Conservation (phyloP, 805 yeast genomes). For the Lipomyces orientalis region DNA sequence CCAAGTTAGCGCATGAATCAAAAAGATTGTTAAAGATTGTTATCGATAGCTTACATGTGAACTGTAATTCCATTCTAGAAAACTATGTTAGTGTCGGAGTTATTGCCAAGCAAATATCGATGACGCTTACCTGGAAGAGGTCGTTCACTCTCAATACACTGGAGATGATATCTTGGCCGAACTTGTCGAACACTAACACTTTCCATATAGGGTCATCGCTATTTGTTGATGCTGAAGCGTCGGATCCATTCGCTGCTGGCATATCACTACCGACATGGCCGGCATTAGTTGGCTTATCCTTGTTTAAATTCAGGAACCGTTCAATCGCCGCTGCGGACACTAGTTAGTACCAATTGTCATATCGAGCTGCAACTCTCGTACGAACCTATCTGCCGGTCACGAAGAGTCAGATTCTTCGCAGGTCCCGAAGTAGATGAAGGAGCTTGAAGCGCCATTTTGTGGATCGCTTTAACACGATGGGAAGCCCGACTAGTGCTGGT, state of each 20-base stretch:
- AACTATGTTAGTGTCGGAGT: neutral
- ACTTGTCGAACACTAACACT: conserved; percentile 78
- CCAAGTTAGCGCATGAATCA: conserved; percentile 1
- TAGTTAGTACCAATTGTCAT: neutral
- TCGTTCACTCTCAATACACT: conserved; percentile 94
- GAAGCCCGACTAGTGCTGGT: neutral
- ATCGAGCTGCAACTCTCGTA: neutral
- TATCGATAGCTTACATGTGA: conserved; percentile 56
- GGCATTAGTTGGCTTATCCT: conserved; percentile 49
- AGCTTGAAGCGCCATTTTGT: conserved; percentile 15
- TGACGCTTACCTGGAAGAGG: conserved; percentile 54
- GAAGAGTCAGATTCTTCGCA: conserved; percentile 21
- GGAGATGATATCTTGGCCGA: conserved; percentile 84
- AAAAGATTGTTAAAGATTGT: too few relatives aligned
- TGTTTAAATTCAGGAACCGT: conserved; percentile 84
- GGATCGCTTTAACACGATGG: neutral
- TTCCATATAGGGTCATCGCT: conserved; percentile 86
- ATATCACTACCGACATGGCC: conserved; percentile 49
- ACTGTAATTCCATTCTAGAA: conserved; percentile 83
- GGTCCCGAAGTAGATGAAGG: conserved; percentile 14
- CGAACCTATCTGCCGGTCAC: conserved; percentile 38
- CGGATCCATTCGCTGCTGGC: conserved; percentile 54
- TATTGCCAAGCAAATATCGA: neutral
- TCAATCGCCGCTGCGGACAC: conserved; percentile 57
- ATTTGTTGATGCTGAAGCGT: conserved; percentile 40